These are phyloP conservation scores for Nidularia pulvinata DNA, from an alignment of 768 basidiomycete species.

Conservation along the genomic window DNA sequence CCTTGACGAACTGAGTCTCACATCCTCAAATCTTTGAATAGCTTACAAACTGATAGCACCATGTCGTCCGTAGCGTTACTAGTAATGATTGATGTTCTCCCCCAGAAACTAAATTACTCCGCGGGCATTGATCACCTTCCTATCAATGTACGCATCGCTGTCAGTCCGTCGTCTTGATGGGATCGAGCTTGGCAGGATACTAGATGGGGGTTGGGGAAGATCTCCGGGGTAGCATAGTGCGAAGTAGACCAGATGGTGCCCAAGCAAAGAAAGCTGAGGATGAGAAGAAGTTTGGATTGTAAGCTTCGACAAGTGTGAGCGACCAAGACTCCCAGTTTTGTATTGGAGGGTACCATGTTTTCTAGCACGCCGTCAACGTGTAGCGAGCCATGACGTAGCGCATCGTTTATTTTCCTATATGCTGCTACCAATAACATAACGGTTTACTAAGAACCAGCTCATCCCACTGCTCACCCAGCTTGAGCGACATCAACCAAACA, in stretches of 20 bases:
- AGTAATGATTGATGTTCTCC: conserved; percentile 85
- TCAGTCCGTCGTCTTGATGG: conserved; percentile 79
- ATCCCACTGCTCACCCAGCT: conserved; percentile 77
- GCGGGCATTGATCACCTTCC: conserved; percentile 72
- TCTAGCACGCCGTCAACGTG: conserved; percentile 62
- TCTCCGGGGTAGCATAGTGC: conserved; percentile 87
- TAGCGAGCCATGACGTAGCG: conserved; percentile 86
- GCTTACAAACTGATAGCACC: no score
- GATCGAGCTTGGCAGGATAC: conserved; percentile 80
- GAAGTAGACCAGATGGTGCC: conserved; percentile 98
- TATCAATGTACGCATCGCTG: conserved; percentile 65
- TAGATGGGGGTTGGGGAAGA: conserved; percentile 91
- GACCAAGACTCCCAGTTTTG: no score
- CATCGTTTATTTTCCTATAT: no score
- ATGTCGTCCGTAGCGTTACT: no score
- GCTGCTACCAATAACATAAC: no score
- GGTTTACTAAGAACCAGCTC: conserved; percentile 78
- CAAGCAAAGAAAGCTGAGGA: conserved; percentile 87
- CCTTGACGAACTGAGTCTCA: no score
- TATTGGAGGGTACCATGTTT: no score
- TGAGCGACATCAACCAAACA: conserved; percentile 82
- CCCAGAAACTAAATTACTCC: conserved; percentile 81
- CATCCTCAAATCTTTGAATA: no score
- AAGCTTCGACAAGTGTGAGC: conserved; percentile 49
- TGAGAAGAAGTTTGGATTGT: conserved; percentile 92